These are phyloP conservation scores for Diplocarpon rosae DNA, from an alignment of 2,329 filamentous ascomycete genomes.

Conservation along the genomic window DNA sequence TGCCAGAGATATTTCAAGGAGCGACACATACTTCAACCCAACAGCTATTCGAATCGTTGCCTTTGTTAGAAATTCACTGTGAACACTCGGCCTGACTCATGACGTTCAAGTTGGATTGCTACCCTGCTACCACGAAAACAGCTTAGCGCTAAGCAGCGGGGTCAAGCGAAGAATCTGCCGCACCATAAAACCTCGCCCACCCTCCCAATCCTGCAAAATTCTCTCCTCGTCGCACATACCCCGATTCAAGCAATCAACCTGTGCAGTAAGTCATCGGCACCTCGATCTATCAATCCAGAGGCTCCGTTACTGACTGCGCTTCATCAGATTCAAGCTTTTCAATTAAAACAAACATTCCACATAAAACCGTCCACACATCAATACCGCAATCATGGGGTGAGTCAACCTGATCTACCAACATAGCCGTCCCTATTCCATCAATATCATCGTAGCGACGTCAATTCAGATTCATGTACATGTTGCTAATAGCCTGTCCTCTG, in stretches of 20 bases:
- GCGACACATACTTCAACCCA: neutral
- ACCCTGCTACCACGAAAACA: neutral
- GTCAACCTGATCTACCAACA: slow-evolving; percentile 13
- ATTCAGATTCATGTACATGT: slow-evolving; percentile 11
- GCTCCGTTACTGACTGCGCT: slow-evolving; percentile 12
- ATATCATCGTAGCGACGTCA: slow-evolving; percentile 11
- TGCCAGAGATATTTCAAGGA: neutral
- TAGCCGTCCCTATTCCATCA: slow-evolving; percentile 7
- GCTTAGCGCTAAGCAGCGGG: neutral
- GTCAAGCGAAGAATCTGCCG: too few relatives aligned
- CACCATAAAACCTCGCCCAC: neutral
- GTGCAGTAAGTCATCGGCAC: slow-evolving; percentile 20
- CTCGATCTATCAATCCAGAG: slow-evolving; percentile 7
- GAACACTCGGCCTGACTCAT: neutral
- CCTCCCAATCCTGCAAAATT: neutral
- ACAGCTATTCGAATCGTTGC: neutral
- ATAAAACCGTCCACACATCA: slow-evolving; percentile 20
- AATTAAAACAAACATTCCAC: slow-evolving; percentile 17
- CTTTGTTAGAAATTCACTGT: neutral
- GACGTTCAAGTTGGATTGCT: neutral
- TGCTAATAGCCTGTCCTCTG: slow-evolving; percentile 22
- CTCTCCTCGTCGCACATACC: slow-evolving; percentile 20
- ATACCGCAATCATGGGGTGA: slow-evolving; percentile 28
- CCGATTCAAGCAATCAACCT: slow-evolving; percentile 27
- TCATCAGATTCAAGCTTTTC: slow-evolving; percentile 20